Evolutionary conservation across 352 stramenopile species (phyloP).

Genomic region (Hyaloperonospora brassicae): DNA sequence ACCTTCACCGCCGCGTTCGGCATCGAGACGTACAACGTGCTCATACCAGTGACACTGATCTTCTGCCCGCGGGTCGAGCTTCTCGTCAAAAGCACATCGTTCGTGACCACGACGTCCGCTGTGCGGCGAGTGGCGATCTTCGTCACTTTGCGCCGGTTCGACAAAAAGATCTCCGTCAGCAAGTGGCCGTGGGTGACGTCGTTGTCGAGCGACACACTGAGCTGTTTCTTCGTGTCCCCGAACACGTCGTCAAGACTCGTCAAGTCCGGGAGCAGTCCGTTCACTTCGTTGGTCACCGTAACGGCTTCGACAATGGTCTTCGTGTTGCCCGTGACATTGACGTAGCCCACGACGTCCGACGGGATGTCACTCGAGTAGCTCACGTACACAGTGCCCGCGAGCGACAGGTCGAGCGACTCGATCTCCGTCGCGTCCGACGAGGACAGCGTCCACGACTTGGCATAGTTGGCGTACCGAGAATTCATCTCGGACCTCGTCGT

Average conservation of each 20-base stretch:
- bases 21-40: not conserved
- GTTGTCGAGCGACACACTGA: not conserved
- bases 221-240: not conserved
- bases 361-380: conserved; percentile 2
- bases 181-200: not conserved
- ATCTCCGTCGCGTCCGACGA: conserved; percentile 1
- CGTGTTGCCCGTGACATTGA: not conserved
- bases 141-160: not conserved
- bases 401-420: conserved; percentile 15
- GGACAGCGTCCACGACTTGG: not conserved
- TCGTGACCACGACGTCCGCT: not conserved
- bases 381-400: conserved; percentile 16
- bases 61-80: not conserved
- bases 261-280: not conserved
- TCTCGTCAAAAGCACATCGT: not conserved
- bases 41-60: not conserved
- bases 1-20: not conserved
- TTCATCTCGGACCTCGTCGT: not conserved
- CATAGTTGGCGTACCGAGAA: not conserved
- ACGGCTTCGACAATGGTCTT: not conserved
- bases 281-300: not conserved
- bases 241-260: too few species aligned
- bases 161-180: not conserved
- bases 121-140: not conserved
- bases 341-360: not conserved